phyloP scores from a whole-genome alignment of 495 filamentous ascomycete species.

The Chaetomium tenue region DNA sequence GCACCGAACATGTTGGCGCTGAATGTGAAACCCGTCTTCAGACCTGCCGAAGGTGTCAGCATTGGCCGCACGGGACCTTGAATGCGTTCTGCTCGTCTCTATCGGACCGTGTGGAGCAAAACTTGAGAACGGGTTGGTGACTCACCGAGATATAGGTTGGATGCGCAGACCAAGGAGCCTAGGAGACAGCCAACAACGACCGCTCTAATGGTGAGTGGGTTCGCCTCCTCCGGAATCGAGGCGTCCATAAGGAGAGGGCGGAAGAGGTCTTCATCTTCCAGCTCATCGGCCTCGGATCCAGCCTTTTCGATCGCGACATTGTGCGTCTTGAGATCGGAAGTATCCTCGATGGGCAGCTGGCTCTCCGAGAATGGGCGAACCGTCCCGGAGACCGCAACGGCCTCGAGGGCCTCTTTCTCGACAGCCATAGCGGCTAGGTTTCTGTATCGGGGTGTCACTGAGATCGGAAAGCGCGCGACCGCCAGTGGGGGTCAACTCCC shows the following conservation, averaged over 20 bases:
- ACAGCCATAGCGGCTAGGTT: constrained; percentile 27
- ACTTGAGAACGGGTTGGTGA: neutral
- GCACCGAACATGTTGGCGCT: constrained; percentile 58
- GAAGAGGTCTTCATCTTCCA: constrained; percentile 44
- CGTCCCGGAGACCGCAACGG: constrained; percentile 19
- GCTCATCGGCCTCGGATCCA: constrained; percentile 21
- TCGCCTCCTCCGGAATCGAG: constrained; percentile 42
- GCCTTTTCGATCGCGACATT: constrained; percentile 25
- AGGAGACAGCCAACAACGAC: constrained; percentile 56
- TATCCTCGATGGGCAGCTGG: constrained; percentile 28
- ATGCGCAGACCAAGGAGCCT: constrained; percentile 61
- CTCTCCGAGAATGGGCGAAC: constrained; percentile 34
- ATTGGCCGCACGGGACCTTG: neutral
- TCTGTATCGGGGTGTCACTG: neutral
- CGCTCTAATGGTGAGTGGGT: constrained; percentile 59
- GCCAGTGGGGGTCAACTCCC: constrained; percentile 10
- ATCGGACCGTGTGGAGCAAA: neutral
- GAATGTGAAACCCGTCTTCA: constrained; percentile 67
- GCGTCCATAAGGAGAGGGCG: constrained; percentile 49
- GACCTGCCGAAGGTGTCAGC: constrained; percentile 33
- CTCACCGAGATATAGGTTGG: constrained; percentile 63
- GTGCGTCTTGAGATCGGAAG: constrained; percentile 29
- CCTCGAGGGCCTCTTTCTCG: constrained; percentile 28
- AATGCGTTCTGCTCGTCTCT: too few relatives aligned
- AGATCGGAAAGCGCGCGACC: neutral